A percentile compares a stretch with the other conserved stretches of the same genome.
phyloP scores from a whole-genome alignment of 129 eudicot genomes.

The Escallonia rubra region DNA sequence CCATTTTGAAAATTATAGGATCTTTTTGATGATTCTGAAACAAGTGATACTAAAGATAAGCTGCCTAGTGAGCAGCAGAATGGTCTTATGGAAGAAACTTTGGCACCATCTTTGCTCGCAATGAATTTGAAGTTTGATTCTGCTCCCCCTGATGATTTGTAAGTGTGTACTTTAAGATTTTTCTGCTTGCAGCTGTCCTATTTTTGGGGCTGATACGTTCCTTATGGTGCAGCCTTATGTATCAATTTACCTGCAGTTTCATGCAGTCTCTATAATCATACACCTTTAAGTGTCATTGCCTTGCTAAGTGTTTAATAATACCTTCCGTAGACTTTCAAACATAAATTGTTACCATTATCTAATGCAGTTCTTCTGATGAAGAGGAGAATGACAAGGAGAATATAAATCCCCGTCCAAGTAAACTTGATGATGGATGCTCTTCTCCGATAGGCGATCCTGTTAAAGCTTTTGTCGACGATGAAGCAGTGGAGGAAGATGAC shows the following conservation, averaged over 20 bases:
- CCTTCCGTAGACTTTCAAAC: not conserved
- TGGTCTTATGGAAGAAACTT: constrained; percentile 55
- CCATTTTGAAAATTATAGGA: constrained; percentile 46
- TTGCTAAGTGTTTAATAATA: not conserved
- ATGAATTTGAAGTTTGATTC: constrained; percentile 81
- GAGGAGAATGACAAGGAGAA: constrained; percentile 82
- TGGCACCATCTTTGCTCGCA: constrained; percentile 64
- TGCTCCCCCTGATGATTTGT: constrained; percentile 71
- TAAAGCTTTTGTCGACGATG: constrained; percentile 76
- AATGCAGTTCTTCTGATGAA: constrained; percentile 64
- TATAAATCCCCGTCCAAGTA: constrained; percentile 29
- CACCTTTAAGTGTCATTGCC: no score
- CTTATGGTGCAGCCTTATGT: not conserved
- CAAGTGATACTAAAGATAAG: constrained; percentile 31
- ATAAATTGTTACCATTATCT: constrained; percentile 2
- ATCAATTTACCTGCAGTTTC: no score
- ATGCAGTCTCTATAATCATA: no score
- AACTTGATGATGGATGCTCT: constrained; percentile 15
- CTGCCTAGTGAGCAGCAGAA: constrained; percentile 25
- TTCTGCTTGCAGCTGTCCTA: not conserved
- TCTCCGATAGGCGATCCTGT: constrained; percentile 71
- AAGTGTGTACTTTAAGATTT: constrained; percentile 10
- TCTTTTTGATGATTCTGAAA: constrained; percentile 62
- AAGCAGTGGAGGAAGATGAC: constrained; percentile 87
- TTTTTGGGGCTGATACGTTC: not conserved